Base-by-base conservation (phyloP, 2,329 filamentous ascomycete species). In the Apiospora hydei region DNA sequence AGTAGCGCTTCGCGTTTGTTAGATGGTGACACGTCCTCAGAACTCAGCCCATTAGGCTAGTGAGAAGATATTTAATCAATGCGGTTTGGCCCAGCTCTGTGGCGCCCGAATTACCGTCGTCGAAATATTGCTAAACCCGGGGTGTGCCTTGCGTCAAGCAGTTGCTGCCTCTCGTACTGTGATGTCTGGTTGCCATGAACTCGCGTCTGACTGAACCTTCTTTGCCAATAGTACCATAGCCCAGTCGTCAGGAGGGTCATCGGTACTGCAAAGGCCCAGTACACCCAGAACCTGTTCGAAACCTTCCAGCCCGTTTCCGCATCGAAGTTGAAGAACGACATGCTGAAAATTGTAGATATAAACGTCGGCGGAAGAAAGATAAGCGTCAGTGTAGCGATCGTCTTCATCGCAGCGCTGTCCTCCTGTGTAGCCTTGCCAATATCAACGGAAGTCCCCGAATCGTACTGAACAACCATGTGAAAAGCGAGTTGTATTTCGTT, bases 401-500 rank as follows among this genome's bases (percentile, higher is more conserved):
- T 85, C 76, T 85, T 86, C 86, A 89, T 88, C 0, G 86, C 83
- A 0, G 84, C 80, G 73, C 86, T 87, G 69, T 89, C 88, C 0
- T 72, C 72, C 24, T 82, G 81, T 0, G 85, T 80, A 0, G 82
- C 82, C 10, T 77, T 78, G 0, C 82, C 81, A 13, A 87, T 84
- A 11, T 81, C 69, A 1, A 87, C 79, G 0, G 84, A 82, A 0
- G 80, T 75, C 0, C 75, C 73, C 0, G 84, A 67, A 67, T 86
- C 84, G 47, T 83, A 77, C 73, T 86, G 84, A 0, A 84, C 81
- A 0, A 85, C 83, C 0, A 75, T 80, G 73, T 87, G 84, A 77
- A 85, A 88, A 0, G 82, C 76, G 73, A 92, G 81, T 71, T 90
- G 80, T 80, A 91, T 83, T 85, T 91, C 78, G 81, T 91, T 79